Evolutionary conservation across 345 rosid species (phyloP).

Genomic region (Bruguiera sexangula): DNA sequence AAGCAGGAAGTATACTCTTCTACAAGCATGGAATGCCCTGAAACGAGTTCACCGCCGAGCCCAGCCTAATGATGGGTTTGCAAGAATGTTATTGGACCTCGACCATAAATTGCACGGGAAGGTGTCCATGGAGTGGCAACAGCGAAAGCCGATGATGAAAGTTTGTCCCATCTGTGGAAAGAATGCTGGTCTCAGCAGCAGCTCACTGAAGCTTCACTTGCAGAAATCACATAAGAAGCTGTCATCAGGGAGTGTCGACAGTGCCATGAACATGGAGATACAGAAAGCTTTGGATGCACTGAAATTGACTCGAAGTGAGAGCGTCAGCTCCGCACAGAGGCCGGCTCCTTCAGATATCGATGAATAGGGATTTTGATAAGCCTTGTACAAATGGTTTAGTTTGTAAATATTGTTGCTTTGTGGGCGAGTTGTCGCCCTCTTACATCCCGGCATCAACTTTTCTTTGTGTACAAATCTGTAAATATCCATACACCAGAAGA

Average conservation of each 20-base stretch:
- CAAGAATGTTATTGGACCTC: constrained; percentile 54
- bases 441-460: too few relatives aligned
- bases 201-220: constrained; percentile 88
- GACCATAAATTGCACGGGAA: constrained; percentile 72
- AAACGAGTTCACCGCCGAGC: constrained; percentile 88
- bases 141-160: constrained; percentile 75
- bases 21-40: constrained; percentile 75
- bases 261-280: constrained; percentile 99
- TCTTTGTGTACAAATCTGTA: too few relatives aligned
- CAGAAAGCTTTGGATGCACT: constrained; percentile 87
- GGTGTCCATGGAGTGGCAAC: constrained; percentile 96
- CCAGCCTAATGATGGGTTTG: constrained; percentile 97
- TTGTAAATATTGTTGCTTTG: too few relatives aligned
- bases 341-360: constrained; percentile 46
- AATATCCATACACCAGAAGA: too few relatives aligned
- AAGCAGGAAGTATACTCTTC: constrained; percentile 64
- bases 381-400: too few relatives aligned
- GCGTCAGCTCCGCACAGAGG: constrained; percentile 56
- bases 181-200: constrained; percentile 89
- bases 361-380: constrained; percentile 4
- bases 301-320: constrained; percentile 59
- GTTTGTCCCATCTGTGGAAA: constrained; percentile 94
- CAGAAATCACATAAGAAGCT: constrained; percentile 84
- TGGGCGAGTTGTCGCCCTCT: too few relatives aligned
- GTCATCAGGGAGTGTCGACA: constrained; percentile 94